Evolutionary conservation across 2,329 filamentous ascomycete species (phyloP), one percentile per base, ranked within the genome.

Genomic region (Diaporthe nobilis): DNA sequence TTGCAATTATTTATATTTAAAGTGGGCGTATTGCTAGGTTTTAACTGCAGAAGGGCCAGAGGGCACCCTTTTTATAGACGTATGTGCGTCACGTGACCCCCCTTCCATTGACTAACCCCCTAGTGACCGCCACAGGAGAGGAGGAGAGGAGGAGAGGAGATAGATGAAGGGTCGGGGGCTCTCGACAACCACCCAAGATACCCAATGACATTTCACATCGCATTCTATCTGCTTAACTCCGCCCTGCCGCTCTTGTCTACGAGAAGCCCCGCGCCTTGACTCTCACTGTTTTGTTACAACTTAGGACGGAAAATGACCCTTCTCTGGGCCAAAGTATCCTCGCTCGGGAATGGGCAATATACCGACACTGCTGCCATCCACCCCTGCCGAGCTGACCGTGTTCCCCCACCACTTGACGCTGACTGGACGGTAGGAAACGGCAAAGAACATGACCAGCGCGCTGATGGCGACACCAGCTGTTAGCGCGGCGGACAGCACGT

Each of bases 381-480:
- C 68, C 5, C 80, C 80, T 22, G 78, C 78, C 31, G 47, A 72
- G 72, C 73, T 86, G 34, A 87, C 86, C 6, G 84, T 80, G 74
- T 86, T 86, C 0, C 84, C 85, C 85, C 85, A 86, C 84, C 85
- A 86, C 17, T 78, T 80, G 28, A 86, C 67, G 0, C 67, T 77
- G 31, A 80, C 80, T 1, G 81, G 81, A 57, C 83, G 79, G n/a
- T 83, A 85, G 0, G 81, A 81, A 12, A 86, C 79, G 5, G 83
- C 83, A 63, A 86, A 86, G 79, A 85, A 84, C 79, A 85, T 84
- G 73, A 86, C 76, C 25, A 86, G 78, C 9, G 82, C 85, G 34
- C 81, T 81, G 47, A 85, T 78, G 39, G 85, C 85, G 12, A 86
- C 79, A 12, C 83, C 84, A 9, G 82, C 83, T 3, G 81, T 83